Conservation (phyloP, 768 basidiomycete species). For the Boletus rubroflammeus region DNA sequence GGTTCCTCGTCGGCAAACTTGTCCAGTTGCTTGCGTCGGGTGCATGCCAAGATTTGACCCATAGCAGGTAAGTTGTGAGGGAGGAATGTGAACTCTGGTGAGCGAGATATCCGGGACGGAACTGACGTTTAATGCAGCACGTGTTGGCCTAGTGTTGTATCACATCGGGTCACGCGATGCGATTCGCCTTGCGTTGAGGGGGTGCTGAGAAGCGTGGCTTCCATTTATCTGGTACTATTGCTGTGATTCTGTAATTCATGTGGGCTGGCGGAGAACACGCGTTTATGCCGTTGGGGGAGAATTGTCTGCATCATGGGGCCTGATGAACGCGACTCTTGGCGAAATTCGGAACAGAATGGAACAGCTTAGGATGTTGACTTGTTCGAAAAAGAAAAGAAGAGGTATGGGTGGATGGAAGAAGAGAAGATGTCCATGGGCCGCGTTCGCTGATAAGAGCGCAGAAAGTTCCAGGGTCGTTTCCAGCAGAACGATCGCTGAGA, state of each 20-base stretch:
- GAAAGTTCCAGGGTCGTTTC: slow-evolving; percentile 16
- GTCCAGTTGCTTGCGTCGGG: slow-evolving; percentile 24
- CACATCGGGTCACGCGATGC: slow-evolving; percentile 28
- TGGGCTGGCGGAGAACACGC: slow-evolving; percentile 13
- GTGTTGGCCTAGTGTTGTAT: slow-evolving; percentile 27
- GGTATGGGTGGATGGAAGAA: not conserved
- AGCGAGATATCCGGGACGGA: slow-evolving; percentile 26
- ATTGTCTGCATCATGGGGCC: not conserved
- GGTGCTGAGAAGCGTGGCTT: slow-evolving; percentile 26
- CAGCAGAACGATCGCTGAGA: slow-evolving; percentile 9
- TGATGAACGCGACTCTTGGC: slow-evolving; percentile 5
- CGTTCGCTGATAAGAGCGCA: slow-evolving; percentile 12
- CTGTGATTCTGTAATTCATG: slow-evolving; percentile 20
- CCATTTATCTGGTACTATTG: slow-evolving; percentile 14
- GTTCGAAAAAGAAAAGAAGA: slow-evolving; percentile 15
- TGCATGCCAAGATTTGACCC: slow-evolving; percentile 29
- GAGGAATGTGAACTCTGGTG: slow-evolving; percentile 10
- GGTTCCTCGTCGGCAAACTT: slow-evolving; percentile 26
- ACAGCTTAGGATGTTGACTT: not conserved
- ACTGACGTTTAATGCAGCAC: slow-evolving; percentile 27
- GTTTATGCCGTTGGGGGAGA: slow-evolving; percentile 15
- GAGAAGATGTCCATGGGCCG: not conserved
- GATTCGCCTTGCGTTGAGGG: slow-evolving; percentile 25
- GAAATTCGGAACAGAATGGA: slow-evolving; percentile 12
- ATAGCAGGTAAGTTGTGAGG: slow-evolving; percentile 22